phyloP scores from a whole-genome alignment of 2,329 filamentous ascomycete species.

The Torrubiella hemipterigena region DNA sequence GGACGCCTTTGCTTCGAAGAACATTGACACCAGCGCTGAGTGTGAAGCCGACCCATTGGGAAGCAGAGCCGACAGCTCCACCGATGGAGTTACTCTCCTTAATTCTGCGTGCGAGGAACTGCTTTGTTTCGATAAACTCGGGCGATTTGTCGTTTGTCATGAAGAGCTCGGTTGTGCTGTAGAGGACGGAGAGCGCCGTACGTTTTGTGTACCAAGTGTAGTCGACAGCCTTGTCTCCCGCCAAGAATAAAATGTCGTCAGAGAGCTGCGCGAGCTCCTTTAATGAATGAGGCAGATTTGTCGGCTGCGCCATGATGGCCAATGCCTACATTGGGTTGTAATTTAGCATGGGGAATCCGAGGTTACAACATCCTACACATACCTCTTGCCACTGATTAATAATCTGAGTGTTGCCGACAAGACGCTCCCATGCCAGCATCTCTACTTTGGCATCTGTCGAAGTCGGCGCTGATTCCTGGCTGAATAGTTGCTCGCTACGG shows the following conservation, averaged over 20 bases:
- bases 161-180: slow-evolving; percentile 72
- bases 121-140: slow-evolving; percentile 63
- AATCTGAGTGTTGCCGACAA: slow-evolving; percentile 62
- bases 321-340: slow-evolving; percentile 49
- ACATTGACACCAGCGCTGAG: slow-evolving; percentile 67
- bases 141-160: slow-evolving; percentile 81
- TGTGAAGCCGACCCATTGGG: slow-evolving; percentile 75
- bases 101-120: slow-evolving; percentile 67
- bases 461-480: too few species aligned
- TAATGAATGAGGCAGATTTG: slow-evolving; percentile 63
- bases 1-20: slow-evolving; percentile 75
- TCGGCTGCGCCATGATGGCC: slow-evolving; percentile 78
- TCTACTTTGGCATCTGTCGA: too few species aligned
- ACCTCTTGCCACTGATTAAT: slow-evolving; percentile 82
- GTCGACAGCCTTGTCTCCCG: slow-evolving; percentile 74
- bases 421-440: slow-evolving; percentile 64
- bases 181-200: slow-evolving; percentile 41
- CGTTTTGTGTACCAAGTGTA: slow-evolving; percentile 72
- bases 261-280: slow-evolving; percentile 68
- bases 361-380: slow-evolving; percentile 15
- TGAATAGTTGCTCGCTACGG: slow-evolving; percentile 25
- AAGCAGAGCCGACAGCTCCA: slow-evolving; percentile 47
- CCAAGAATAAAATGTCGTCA: slow-evolving; percentile 87
- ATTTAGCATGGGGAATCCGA: not conserved
- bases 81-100: slow-evolving; percentile 55